Base-by-base conservation (phyloP, 805 yeast species). In the Pichia membranifaciens region DNA sequence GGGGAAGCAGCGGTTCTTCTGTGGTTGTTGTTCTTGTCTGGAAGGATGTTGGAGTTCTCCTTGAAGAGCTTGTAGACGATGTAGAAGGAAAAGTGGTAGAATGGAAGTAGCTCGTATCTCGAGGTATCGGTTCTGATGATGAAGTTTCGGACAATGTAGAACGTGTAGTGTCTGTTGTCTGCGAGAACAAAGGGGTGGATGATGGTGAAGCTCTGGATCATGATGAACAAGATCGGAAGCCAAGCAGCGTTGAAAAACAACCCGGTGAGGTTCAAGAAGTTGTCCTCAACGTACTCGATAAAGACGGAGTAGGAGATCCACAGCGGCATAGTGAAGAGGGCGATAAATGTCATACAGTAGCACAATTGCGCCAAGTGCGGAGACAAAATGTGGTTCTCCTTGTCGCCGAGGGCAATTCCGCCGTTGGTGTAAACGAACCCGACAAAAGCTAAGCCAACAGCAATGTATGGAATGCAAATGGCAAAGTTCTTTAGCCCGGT, bases 81-180 rank as follows among this genome's bases (percentile, higher is more conserved):
- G 43, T 65, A 65, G 10, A 56, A 52, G 5, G 61, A 51, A 52
- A 84, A 82, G 64, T 87, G 95, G 61, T 90, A 89, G 0, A 81
- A 64, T 4, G 95, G 89, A 0, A 82, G 71, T 52, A 82, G 60
- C 5, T 78, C 55, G 48, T 73, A 68, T 45, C 76, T 69, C 17
- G 78, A 70, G 47, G 74, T 72, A 48, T 72, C 62, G 31, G 65
- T 69, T 20, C 71, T 67, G 54, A 76, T 66, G 39, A 91, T 75
- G 23, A 93, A 57, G 49, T 75, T 76, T 48, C 81, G 78, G 78
- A 86, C 87, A 33, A 93, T 66, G 65, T 93, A 93, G 62, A 93
- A 93, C 0, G 96, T 81, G 62, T 81, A 88, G 65, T 93, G 99
- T 57, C 99, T 78, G 67, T 93, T 93, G 64, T 93, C 99, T 0